Conservation (phyloP, 768 basidiomycete genomes). For the Fomitopsis pulvina region DNA sequence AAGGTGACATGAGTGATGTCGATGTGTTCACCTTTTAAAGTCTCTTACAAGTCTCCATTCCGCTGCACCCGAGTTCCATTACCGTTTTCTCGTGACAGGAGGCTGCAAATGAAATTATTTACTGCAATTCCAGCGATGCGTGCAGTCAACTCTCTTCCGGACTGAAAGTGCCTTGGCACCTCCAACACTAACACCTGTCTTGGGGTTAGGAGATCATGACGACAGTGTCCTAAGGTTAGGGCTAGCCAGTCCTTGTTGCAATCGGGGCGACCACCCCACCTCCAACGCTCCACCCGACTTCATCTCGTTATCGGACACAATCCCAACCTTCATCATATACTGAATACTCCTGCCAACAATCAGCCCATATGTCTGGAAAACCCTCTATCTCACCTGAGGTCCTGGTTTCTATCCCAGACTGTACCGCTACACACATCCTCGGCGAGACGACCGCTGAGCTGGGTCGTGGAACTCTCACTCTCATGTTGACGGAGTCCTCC, state of each 20-base stretch:
- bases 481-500: conserved; percentile 8
- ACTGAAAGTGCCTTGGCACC: no score
- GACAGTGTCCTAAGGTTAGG: not conserved
- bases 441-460: conserved; percentile 13
- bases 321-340: no score
- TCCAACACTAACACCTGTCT: not conserved
- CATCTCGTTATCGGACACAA: no score
- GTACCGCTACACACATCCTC: conserved; percentile 14
- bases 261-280: no score
- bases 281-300: no score
- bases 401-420: conserved; percentile 12
- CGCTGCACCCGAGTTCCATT: no score
- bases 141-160: no score
- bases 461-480: conserved; percentile 14
- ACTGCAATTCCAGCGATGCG: no score
- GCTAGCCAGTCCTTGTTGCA: no score
- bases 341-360: not conserved
- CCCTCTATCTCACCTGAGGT: not conserved
- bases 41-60: no score
- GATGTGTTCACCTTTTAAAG: conserved; percentile 28
- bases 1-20: conserved; percentile 26
- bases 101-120: no score
- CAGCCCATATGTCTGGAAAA: not conserved
- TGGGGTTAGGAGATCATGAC: conserved; percentile 7
- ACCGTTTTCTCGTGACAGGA: no score